These are phyloP conservation scores for Fusarium solani-melongenae DNA, from an alignment of 2,329 filamentous ascomycete genomes.

Conservation along the genomic window DNA sequence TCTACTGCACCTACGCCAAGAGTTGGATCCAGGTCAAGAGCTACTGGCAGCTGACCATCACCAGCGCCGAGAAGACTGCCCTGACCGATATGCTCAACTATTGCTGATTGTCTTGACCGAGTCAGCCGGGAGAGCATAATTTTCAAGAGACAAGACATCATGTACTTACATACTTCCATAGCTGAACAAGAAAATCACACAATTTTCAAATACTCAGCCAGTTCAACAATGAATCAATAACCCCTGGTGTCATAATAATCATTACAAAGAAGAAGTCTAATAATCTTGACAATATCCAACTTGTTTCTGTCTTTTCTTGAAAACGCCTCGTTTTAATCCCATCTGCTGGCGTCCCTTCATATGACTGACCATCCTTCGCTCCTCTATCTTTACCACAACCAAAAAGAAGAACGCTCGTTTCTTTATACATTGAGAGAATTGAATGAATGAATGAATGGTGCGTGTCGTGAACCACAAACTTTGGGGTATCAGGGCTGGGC, in stretches of 20 bases:
- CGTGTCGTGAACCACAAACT: conserved; percentile 29
- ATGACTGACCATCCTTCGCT: background rate
- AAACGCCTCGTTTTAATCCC: conserved; percentile 20
- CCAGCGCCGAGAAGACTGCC: conserved; percentile 76
- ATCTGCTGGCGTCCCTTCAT: conserved; percentile 8
- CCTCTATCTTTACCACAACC: conserved; percentile 1
- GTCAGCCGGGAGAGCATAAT: background rate
- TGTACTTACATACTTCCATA: background rate
- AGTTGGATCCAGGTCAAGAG: conserved; percentile 85
- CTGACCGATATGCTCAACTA: conserved; percentile 58
- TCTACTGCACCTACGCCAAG: conserved; percentile 82
- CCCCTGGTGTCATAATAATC: conserved; percentile 21
- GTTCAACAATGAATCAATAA: background rate
- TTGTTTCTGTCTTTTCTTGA: conserved; percentile 7
- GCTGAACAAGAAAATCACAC: background rate
- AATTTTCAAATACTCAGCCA: background rate
- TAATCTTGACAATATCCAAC: conserved; percentile 28
- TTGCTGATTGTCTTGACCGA: conserved; percentile 37
- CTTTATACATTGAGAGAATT: conserved; percentile 37
- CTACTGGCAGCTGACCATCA: conserved; percentile 76
- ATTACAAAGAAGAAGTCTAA: conserved; percentile 35
- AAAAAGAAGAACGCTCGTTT: conserved; percentile 15
- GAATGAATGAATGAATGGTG: conserved; percentile 13
- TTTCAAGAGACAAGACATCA: background rate
- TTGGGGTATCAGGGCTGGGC: conserved; percentile 39